phyloP scores from a whole-genome alignment of 176 grass and related monocot genomes.

The Aegilops tauschii region DNA sequence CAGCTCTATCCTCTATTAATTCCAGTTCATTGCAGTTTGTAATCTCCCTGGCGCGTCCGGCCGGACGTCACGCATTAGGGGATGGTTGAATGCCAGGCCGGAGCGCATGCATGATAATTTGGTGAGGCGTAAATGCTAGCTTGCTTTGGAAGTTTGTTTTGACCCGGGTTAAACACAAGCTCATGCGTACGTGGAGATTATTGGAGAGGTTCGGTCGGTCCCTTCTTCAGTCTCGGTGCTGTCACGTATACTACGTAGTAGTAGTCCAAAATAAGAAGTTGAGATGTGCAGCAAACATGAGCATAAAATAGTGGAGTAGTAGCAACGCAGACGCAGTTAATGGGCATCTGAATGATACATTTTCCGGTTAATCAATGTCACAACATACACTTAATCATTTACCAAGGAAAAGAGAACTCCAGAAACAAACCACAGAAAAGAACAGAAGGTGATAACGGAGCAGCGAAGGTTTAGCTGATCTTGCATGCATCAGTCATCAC shows the following conservation, averaged over 20 bases:
- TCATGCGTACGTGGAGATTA: not conserved
- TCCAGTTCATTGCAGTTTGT: not conserved
- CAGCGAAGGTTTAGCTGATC: slow-evolving; percentile 5
- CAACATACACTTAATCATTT: slow-evolving; percentile 1
- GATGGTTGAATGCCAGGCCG: not conserved
- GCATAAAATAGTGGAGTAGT: not conserved
- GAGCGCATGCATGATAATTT: slow-evolving; percentile 6
- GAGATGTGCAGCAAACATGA: not conserved
- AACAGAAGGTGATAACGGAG: not conserved
- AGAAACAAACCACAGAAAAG: not conserved
- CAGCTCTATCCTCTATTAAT: not conserved
- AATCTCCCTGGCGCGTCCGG: slow-evolving; percentile 5
- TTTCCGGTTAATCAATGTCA: not conserved
- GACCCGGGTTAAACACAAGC: not conserved
- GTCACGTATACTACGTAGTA: not conserved
- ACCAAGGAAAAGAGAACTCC: not conserved
- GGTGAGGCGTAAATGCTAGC: slow-evolving; percentile 12
- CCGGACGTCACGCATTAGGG: not conserved
- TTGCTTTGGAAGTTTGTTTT: slow-evolving; percentile 28
- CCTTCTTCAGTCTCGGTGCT: not conserved
- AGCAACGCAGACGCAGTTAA: not conserved
- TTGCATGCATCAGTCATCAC: not conserved
- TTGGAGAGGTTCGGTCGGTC: not conserved
- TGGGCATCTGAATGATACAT: not conserved
- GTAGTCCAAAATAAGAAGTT: not conserved